Evolutionary conservation across 2,329 filamentous ascomycete genomes (phyloP), one percentile per base, ranked within the genome.

Genomic region (Diaporthe eres): DNA sequence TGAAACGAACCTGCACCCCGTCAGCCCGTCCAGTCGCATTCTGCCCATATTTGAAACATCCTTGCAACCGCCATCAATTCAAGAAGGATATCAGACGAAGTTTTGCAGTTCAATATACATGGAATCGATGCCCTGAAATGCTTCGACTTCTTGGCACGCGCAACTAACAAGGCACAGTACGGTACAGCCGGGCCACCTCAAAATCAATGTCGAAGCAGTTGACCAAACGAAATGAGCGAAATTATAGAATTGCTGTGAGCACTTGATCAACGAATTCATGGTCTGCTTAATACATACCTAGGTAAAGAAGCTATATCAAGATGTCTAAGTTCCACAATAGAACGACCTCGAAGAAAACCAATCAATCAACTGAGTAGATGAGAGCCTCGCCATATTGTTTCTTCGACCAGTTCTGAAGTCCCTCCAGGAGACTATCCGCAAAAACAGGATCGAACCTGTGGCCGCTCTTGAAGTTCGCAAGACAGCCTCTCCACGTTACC

Each of bases 401-500:
- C 28, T 78, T 70, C 5, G 83, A 83, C 84, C 85, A 88, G 37
- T 78, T 78, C 71, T 80, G 82, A 77, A 86, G 82, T 0, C 86
- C 87, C 25, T 83, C 78, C 49, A 80, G 76, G 72, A 88, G 47
- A 1, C 81, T 81, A 74, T 84, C 80, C 0, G 78, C 74, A 77
- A 88, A 86, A 2, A 77, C 79, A 0, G 72, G 37, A 65, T 88
- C 86, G 71, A 82, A 88, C 31, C 72, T 75, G 75, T 79, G 81
- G 4, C 86, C 87, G 39, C 80, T 82, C 10, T 83, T 81, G 9
- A 77, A 71, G 79, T 80, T 85, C 1, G 80, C 82, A 13, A 85
- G 42, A 74, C 82, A 80, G 0, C 79, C 81, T 71, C 85, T 81
- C 87, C 88, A 89, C 1, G 83, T 85, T 25, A 89, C 75, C 88